These are phyloP conservation scores for Suhomyces canberraensis DNA, from an alignment of 805 yeast genomes.

Conservation along the genomic window DNA sequence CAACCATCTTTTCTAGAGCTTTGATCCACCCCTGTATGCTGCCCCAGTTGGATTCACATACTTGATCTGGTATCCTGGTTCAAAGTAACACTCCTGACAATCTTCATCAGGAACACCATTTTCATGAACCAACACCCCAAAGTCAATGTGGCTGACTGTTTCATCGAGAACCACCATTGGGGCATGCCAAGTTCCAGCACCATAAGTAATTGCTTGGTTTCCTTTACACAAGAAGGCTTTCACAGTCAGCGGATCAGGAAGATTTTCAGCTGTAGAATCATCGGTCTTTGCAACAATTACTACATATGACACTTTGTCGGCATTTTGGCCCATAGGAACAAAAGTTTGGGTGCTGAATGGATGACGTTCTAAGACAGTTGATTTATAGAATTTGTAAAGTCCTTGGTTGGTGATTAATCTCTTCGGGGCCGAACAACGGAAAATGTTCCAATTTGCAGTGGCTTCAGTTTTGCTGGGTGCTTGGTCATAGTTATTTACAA, in stretches of 20 bases:
- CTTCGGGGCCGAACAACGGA: conserved; percentile 75
- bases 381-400: conserved; percentile 32
- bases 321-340: conserved; percentile 76
- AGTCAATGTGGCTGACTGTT: conserved; percentile 53
- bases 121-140: conserved; percentile 86
- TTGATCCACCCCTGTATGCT: neutral
- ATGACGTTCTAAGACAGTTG: conserved; percentile 83
- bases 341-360: conserved; percentile 88
- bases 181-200: conserved; percentile 88
- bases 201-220: conserved; percentile 87
- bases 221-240: conserved; percentile 76
- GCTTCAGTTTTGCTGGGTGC: conserved; percentile 49
- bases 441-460: conserved; percentile 75
- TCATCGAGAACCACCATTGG: conserved; percentile 87
- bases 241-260: conserved; percentile 61
- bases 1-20: neutral
- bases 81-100: conserved; percentile 73
- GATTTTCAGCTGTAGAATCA: conserved; percentile 26
- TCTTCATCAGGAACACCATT: conserved; percentile 77
- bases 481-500: conserved; percentile 47
- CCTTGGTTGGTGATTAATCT: conserved; percentile 43
- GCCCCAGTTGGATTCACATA: conserved; percentile 13
- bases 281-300: conserved; percentile 75
- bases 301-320: conserved; percentile 53
- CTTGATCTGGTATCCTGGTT: conserved; percentile 49